A percentile compares a stretch with the other conserved stretches of the same genome.
phyloP scores from a whole-genome alignment of 257 asterid species.

The Fraxinus quadrangulata region DNA sequence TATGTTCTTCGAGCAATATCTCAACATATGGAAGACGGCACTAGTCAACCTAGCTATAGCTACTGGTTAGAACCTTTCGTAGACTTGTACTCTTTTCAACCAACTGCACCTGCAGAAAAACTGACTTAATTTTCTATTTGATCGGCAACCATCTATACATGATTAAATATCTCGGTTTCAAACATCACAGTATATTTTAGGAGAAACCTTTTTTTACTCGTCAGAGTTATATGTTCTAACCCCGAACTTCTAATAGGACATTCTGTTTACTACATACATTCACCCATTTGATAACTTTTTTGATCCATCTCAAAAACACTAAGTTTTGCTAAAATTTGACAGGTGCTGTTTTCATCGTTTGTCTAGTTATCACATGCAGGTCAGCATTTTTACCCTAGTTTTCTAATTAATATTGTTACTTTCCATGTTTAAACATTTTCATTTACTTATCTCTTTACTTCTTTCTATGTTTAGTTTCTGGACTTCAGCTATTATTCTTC shows the following conservation, averaged over 20 bases:
- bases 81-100: background rate
- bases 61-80: conserved; percentile 59
- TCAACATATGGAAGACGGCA: conserved; percentile 91
- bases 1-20: conserved; percentile 95
- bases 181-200: background rate
- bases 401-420: conserved; percentile 14
- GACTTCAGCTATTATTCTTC: conserved; percentile 91
- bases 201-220: background rate
- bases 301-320: conserved; percentile 19
- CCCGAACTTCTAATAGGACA: background rate
- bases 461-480: conserved; percentile 60
- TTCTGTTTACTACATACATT: background rate
- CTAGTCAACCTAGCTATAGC: conserved; percentile 86
- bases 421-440: conserved; percentile 12
- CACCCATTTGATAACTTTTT: background rate
- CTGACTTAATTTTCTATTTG: background rate
- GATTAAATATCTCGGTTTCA: background rate
- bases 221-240: background rate
- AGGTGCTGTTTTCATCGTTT: conserved; percentile 93
- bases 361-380: conserved; percentile 94
- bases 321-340: conserved; percentile 26
- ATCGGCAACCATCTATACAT: background rate
- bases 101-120: background rate
- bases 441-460: conserved; percentile 4
- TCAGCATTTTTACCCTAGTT: conserved; percentile 32